Percentiles rank a stretch among this genome's conserved stretches.
phyloP scores from a whole-genome alignment of 495 filamentous ascomycete species.

The Hypoxylon fragiforme region DNA sequence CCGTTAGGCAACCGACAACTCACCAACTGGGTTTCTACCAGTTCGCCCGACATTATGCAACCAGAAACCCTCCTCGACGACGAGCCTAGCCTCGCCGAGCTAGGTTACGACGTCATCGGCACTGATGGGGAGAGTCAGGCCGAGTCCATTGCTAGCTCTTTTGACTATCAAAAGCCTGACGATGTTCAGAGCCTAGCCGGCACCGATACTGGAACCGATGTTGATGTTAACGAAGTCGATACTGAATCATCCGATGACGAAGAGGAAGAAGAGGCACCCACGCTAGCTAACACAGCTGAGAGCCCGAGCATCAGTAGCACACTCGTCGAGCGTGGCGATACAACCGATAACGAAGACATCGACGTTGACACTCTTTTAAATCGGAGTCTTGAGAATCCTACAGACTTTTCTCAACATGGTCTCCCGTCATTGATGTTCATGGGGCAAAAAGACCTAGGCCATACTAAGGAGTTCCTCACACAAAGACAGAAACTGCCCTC shows the following conservation, averaged over 20 bases:
- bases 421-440: conserved; percentile 14
- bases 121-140: conserved; percentile 54
- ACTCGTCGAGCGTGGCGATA: conserved; percentile 33
- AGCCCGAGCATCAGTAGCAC: conserved; percentile 34
- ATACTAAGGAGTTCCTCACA: conserved; percentile 6
- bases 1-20: conserved; percentile 52
- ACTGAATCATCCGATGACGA: conserved; percentile 44
- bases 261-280: conserved; percentile 41
- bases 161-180: conserved; percentile 51
- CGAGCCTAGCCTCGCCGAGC: conserved; percentile 55
- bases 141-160: conserved; percentile 49
- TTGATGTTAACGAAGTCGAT: conserved; percentile 37
- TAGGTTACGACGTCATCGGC: conserved; percentile 61
- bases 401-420: conserved; percentile 34
- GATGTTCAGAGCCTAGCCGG: conserved; percentile 59
- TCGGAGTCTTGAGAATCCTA: conserved; percentile 36
- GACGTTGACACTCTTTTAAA: conserved; percentile 39
- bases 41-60: conserved; percentile 54
- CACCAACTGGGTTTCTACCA: conserved; percentile 56
- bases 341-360: conserved; percentile 36
- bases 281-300: conserved; percentile 14
- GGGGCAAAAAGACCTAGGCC: conserved; percentile 12
- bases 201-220: conserved; percentile 50
- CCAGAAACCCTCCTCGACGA: conserved; percentile 43
- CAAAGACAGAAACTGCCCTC: conserved; percentile 1